These are phyloP conservation scores for Echinochloa phyllopogon DNA, from an alignment of 176 grass and related monocot species.

Conservation along the genomic window DNA sequence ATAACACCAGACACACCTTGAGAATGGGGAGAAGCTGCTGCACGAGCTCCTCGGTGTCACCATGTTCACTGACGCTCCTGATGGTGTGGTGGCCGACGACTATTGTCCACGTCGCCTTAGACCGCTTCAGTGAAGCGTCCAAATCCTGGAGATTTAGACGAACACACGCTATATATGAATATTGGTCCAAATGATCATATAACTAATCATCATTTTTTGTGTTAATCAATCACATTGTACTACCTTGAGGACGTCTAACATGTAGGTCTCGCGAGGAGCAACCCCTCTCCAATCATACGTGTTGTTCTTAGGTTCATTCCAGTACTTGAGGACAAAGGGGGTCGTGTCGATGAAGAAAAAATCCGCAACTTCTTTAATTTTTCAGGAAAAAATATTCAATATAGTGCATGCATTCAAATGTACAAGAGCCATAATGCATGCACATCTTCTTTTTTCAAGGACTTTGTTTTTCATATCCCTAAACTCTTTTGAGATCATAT, in stretches of 20 bases:
- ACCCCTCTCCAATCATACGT: constrained; percentile 81
- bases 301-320: constrained; percentile 37
- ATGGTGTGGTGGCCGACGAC: constrained; percentile 78
- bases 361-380: constrained; percentile 49
- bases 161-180: not conserved
- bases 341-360: constrained; percentile 77
- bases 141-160: constrained; percentile 43
- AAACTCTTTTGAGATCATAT: not conserved
- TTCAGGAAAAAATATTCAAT: not conserved
- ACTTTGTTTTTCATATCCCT: not conserved
- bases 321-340: constrained; percentile 69
- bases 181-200: not conserved
- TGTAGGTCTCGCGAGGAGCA: constrained; percentile 52
- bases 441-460: not conserved
- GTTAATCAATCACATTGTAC: not conserved
- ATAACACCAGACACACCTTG: constrained; percentile 27
- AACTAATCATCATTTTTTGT: not conserved
- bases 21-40: constrained; percentile 63
- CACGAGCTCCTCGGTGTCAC: constrained; percentile 65
- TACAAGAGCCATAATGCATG: not conserved
- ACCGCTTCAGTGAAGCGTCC: constrained; percentile 48
- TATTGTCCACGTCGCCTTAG: constrained; percentile 69
- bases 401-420: not conserved
- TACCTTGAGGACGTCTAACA: constrained; percentile 58
- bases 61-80: constrained; percentile 61